Base-by-base conservation (phyloP, 805 yeast species). In the Pichia manshurica region DNA sequence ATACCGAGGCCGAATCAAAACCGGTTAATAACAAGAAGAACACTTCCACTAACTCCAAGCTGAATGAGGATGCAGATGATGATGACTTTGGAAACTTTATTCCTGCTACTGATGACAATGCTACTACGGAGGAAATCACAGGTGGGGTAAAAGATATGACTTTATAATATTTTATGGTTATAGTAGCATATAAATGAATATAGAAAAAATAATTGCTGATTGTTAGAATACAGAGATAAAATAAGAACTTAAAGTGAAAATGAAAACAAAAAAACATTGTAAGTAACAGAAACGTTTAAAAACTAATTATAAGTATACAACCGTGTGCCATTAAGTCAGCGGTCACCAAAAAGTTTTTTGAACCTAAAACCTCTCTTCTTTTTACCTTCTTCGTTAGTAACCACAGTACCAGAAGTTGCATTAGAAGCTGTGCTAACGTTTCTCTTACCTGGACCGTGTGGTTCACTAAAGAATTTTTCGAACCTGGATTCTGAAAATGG, bases 51-150 rank as follows among this genome's bases (percentile, higher is more conserved):
- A 25, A 25, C 29, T 25, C 29, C 10, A 25, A 25, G 29, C 29
- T 8, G 29, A 25, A 31, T 29, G 53, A 34, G 23, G 54, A 56
- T 6, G 65, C 56, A 3, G 65, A 62, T n/a, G 68, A 64, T 39
- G 69, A 60, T 31, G 70, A 65, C 35, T 65, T 65, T 43, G 70
- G 69, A 15, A 60, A 56, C 39, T 63, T 57, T 49, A 55, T 62
- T 5, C 59, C 65, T 10, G 66, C 68, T 19, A 16, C 29, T 7
- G 16, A 20, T 25, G 29, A 17, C 10, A 28, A 44, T 10, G 39
- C 16, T 22, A 33, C 22, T 5, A 15, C 15, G 9, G n/a, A 35
- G 5, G 28, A 41, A n/a, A 17, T 38, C 8, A 31, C 5, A 3
- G 28, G 21, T 2, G 21, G n/a, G 13, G 21, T 31, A 5, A 17